Evolutionary conservation across 345 rosid genomes (phyloP).

Genomic region (Cochlearia excelsa): DNA sequence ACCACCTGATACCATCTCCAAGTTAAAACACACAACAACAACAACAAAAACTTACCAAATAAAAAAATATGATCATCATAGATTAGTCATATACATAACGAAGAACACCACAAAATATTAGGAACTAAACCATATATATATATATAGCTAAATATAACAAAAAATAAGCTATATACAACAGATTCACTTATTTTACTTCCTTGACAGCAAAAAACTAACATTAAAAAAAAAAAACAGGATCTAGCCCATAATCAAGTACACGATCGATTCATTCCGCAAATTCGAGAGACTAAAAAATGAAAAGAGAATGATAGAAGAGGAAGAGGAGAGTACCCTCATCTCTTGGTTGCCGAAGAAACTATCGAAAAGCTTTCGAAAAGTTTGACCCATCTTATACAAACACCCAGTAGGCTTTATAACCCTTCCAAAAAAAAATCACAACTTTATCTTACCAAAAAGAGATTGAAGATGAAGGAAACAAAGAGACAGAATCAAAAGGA

Average conservation of each 20-base stretch:
- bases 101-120: too few species aligned
- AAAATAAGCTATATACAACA: too few species aligned
- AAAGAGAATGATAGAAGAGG: background rate
- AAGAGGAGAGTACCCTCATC: slow-evolving; percentile 62
- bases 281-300: background rate
- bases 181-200: too few species aligned
- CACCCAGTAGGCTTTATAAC: too few species aligned
- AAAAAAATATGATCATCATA: too few species aligned
- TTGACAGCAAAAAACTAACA: too few species aligned
- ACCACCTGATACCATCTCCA: slow-evolving; percentile 55
- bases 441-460: background rate
- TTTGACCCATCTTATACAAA: slow-evolving; percentile 60
- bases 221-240: background rate
- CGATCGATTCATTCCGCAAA: background rate
- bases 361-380: slow-evolving; percentile 87
- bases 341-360: slow-evolving; percentile 82
- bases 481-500: background rate
- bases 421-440: too few species aligned
- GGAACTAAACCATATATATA: too few species aligned
- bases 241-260: background rate
- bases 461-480: slow-evolving; percentile 4
- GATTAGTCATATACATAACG: too few species aligned
- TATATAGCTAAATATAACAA: too few species aligned
- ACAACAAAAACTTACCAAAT: too few species aligned
- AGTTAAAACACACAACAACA: background rate